These are phyloP conservation scores for Nemania sp. DNA, from an alignment of 2,329 filamentous ascomycete genomes.

Conservation along the genomic window DNA sequence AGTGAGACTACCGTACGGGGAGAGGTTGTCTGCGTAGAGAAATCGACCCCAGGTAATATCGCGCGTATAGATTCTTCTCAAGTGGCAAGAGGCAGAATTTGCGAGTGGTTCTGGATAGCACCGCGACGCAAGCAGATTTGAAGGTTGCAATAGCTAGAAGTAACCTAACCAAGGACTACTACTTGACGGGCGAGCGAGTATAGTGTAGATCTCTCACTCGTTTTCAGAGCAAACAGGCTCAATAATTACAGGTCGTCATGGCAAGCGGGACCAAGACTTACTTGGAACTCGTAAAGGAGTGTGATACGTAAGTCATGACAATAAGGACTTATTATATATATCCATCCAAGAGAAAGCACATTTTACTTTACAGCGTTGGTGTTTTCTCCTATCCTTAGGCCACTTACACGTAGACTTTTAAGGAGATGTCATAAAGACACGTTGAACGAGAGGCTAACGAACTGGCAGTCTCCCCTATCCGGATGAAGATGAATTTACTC, in stretches of 20 bases:
- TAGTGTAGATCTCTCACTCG: neutral
- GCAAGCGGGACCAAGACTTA: neutral
- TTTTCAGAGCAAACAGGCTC: neutral
- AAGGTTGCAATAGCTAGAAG: neutral
- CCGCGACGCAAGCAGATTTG: neutral
- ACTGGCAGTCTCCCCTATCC: neutral
- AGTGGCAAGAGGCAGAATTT: neutral
- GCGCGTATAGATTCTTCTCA: neutral
- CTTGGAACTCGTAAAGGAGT: conserved; percentile 3
- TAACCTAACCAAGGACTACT: too few relatives aligned
- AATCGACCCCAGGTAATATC: too few relatives aligned
- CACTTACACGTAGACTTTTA: too few relatives aligned
- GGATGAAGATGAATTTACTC: neutral
- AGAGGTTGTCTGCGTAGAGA: too few relatives aligned
- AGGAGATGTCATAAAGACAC: neutral
- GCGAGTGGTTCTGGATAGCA: neutral
- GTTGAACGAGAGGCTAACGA: neutral
- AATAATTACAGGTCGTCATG: neutral
- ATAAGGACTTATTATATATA: neutral
- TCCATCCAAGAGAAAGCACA: too few relatives aligned
- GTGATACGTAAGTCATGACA: conserved; percentile 8
- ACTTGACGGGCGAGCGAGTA: neutral
- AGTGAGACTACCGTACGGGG: too few relatives aligned
- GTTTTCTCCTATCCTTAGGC: neutral
- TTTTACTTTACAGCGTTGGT: neutral